These are phyloP conservation scores for Starmerella sirachaensis DNA, from an alignment of 805 yeast genomes.

Conservation along the genomic window DNA sequence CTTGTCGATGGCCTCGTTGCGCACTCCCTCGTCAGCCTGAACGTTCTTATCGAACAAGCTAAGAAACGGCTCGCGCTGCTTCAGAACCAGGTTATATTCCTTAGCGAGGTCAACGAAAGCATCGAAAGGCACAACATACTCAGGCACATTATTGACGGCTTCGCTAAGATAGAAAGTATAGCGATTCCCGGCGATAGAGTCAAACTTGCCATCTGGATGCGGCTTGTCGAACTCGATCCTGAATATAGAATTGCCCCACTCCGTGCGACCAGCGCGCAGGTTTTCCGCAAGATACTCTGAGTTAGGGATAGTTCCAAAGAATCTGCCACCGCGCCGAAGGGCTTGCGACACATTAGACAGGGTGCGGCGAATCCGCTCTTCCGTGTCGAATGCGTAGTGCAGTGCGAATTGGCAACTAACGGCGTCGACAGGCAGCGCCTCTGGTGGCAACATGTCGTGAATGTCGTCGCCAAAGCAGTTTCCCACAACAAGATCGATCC, in stretches of 20 bases:
- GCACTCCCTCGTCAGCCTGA: slow-evolving; percentile 31
- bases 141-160: slow-evolving; percentile 95
- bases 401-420: slow-evolving; percentile 87
- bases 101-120: slow-evolving; percentile 70
- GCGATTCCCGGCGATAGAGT: slow-evolving; percentile 57
- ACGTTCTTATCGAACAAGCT: slow-evolving; percentile 73
- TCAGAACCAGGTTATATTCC: slow-evolving; percentile 63
- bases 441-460: slow-evolving; percentile 58
- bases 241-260: slow-evolving; percentile 81
- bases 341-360: slow-evolving; percentile 65
- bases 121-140: slow-evolving; percentile 91
- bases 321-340: slow-evolving; percentile 69
- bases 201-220: slow-evolving; percentile 30
- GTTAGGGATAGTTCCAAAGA: slow-evolving; percentile 90
- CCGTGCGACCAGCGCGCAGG: slow-evolving; percentile 39
- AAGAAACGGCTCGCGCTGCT: slow-evolving; percentile 62
- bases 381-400: slow-evolving; percentile 89
- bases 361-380: slow-evolving; percentile 60
- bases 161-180: slow-evolving; percentile 75
- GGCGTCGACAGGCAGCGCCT: slow-evolving; percentile 72
- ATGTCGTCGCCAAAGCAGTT: slow-evolving; percentile 72
- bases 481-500: slow-evolving; percentile 79
- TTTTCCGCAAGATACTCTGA: slow-evolving; percentile 54
- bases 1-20: slow-evolving; percentile 26
- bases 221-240: slow-evolving; percentile 61